Evolutionary conservation across 2,329 filamentous ascomycete genomes (phyloP).

Genomic region (Acephala macrosclerotiorum): DNA sequence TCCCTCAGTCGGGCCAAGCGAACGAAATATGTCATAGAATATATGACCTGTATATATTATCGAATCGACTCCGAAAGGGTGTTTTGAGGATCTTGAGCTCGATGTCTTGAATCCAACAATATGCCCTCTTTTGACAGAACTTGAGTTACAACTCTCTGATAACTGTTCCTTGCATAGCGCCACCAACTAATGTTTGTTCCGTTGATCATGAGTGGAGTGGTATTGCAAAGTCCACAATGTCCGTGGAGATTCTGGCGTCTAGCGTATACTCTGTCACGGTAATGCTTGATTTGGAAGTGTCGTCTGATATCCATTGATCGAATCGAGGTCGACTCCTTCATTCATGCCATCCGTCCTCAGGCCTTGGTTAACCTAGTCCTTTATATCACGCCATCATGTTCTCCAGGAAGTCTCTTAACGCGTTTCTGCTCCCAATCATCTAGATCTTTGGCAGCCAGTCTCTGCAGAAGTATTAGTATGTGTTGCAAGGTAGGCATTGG

Average conservation of each 20-base stretch:
- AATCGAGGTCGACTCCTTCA: not conserved
- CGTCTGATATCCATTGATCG: not conserved
- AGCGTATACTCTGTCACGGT: not conserved
- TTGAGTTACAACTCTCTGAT: not conserved
- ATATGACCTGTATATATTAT: constrained; percentile 5
- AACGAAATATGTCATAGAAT: constrained; percentile 1
- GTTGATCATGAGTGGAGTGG: not conserved
- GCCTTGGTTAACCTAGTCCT: constrained; percentile 28
- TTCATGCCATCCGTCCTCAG: not conserved
- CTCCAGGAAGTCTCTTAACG: constrained; percentile 87
- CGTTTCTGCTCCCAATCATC: constrained; percentile 98
- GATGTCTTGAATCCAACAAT: not conserved
- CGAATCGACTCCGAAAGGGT: not conserved
- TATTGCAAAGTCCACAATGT: not conserved
- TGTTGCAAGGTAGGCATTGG: no score
- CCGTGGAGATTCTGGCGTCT: not conserved
- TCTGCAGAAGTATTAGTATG: constrained; percentile 55
- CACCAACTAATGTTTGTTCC: not conserved
- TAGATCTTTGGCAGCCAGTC: constrained; percentile 85
- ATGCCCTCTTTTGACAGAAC: not conserved
- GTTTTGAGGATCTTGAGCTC: not conserved
- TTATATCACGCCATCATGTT: constrained; percentile 82
- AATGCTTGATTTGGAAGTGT: not conserved
- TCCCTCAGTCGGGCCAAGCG: not conserved
- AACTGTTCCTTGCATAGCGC: not conserved